phyloP scores from a whole-genome alignment of 306 rosid species.

The Purshia tridentata region DNA sequence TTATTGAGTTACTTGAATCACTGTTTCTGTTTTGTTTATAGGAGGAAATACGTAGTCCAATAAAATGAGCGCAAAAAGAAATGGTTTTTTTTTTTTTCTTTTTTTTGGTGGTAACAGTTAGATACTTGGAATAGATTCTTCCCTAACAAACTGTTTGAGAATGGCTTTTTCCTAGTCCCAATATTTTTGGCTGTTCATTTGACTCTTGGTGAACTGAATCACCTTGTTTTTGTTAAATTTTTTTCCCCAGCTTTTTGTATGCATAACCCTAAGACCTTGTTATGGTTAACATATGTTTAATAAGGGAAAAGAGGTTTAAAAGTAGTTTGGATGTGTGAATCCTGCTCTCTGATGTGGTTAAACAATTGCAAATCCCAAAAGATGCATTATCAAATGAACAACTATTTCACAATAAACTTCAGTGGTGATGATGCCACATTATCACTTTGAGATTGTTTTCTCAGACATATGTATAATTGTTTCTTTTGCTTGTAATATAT shows the following conservation, averaged over 20 bases:
- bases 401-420: too few species aligned
- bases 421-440: too few species aligned
- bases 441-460: too few species aligned
- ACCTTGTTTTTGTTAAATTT: background rate
- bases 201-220: too few species aligned
- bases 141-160: slow-evolving; percentile 69
- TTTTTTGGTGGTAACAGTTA: slow-evolving; percentile 17
- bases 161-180: slow-evolving; percentile 67
- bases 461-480: too few species aligned
- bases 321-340: background rate
- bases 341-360: background rate
- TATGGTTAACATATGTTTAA: background rate
- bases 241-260: background rate
- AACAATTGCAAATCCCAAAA: background rate
- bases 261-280: background rate
- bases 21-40: background rate
- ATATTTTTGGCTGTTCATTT: too few species aligned
- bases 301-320: background rate
- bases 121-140: slow-evolving; percentile 70
- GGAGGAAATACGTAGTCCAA: slow-evolving; percentile 11
- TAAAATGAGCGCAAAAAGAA: slow-evolving; percentile 25
- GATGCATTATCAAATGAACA: too few species aligned
- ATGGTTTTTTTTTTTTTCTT: background rate
- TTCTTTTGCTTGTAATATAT: too few species aligned
- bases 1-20: background rate